Percentiles rank a stretch among this genome's conserved stretches.
Evolutionary conservation across 768 basidiomycete species (phyloP).

Genomic region (Xanthoconium purpureum): DNA sequence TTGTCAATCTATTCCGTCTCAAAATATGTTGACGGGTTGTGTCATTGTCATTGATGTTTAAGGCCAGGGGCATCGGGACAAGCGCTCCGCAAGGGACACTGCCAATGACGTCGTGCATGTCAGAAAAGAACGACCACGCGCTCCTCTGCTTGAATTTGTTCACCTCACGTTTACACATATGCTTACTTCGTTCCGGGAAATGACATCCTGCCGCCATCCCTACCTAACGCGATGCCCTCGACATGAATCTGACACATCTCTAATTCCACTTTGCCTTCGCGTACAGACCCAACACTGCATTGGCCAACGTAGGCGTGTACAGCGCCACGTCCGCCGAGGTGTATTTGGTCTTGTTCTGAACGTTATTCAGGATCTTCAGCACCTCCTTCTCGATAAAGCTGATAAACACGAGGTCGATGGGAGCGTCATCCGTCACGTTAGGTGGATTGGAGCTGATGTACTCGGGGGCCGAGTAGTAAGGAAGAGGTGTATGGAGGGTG

Average conservation of each 20-base stretch:
- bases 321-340: conserved; percentile 45
- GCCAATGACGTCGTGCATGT: too few relatives aligned
- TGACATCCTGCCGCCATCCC: too few relatives aligned
- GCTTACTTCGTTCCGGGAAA: too few relatives aligned
- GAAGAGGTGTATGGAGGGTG: conserved; percentile 56
- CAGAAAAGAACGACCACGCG: too few relatives aligned
- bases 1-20: too few relatives aligned
- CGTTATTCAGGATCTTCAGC: conserved; percentile 50
- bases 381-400: conserved; percentile 60
- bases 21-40: too few relatives aligned
- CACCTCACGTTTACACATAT: too few relatives aligned
- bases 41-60: too few relatives aligned
- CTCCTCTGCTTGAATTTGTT: too few relatives aligned
- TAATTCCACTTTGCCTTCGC: conserved; percentile 33
- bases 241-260: background rate
- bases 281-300: conserved; percentile 40
- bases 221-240: too few relatives aligned
- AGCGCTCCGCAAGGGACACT: too few relatives aligned
- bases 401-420: conserved; percentile 65
- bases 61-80: too few relatives aligned
- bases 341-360: conserved; percentile 51
- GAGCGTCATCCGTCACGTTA: conserved; percentile 43
- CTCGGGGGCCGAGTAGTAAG: conserved; percentile 51
- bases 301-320: conserved; percentile 48
- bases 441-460: conserved; percentile 60